Evolutionary conservation across 2,329 filamentous ascomycete species (phyloP), one percentile per base, ranked within the genome.

Genomic region (Fusarium xyrophilum): DNA sequence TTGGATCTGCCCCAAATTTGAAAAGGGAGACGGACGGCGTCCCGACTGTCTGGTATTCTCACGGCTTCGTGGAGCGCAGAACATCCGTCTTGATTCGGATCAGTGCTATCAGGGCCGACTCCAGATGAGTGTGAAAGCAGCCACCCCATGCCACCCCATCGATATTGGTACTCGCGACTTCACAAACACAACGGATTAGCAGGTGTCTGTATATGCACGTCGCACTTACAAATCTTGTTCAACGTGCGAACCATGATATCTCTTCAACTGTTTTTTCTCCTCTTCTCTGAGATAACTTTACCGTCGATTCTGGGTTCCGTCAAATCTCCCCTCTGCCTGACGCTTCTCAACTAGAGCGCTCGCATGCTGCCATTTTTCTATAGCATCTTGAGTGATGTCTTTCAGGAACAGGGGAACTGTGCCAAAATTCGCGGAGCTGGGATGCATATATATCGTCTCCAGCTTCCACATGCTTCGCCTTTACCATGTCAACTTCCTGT

Each of bases 41-140:
- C 33, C 15, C 1, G 7, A 9, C 30, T 9, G 0, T 3, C 0
- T n/a, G n/a, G n/a, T 2, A 12, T 0, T 1, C 0, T 1, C 5
- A 43, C 30, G 0, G 57, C 57, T 19, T 0, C 1, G 1, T 19
- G 5, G 2, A 60, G 35, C 4, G 15, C 51, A 23, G 23, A n/a
- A 0, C 0, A 3, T 21, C 6, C 0, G 7, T 2, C 0, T 1
- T 6, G 1, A 6, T 27, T 6, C 3, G 28, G 28, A 6, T 27
- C 33, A 11, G 1, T 3, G 7, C 43, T 60, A 0, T 39, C 4
- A 0, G 36, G 10, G 5, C 15, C n/a, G 2, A 33, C 8, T 5
- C 43, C 30, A 12, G 14, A n/a, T n/a, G n/a, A n/a, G n/a, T n/a
- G n/a, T n/a, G n/a, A n/a, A n/a, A n/a, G n/a, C n/a, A n/a, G n/a